Percentiles rank a stretch among this genome's conserved stretches.
These are phyloP conservation scores for Lachancea dasiensis DNA, from an alignment of 805 yeast species.

Conservation along the genomic window DNA sequence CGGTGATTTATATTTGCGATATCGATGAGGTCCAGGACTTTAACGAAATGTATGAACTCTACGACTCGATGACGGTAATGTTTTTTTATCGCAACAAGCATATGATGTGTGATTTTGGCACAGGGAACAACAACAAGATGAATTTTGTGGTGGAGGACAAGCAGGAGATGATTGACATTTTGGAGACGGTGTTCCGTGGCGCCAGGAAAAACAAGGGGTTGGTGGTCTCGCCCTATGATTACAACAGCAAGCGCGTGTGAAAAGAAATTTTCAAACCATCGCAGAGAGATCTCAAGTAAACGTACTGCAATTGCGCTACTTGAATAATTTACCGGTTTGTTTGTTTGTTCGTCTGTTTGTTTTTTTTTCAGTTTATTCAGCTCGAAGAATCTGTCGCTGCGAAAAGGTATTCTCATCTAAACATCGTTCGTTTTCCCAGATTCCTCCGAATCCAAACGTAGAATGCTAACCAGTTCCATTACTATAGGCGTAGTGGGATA, in stretches of 20 bases:
- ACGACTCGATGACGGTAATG: slow-evolving; percentile 90
- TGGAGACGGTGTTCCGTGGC: slow-evolving; percentile 86
- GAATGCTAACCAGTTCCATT: no score
- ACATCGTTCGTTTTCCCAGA: no score
- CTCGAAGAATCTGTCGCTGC: no score
- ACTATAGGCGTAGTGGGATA: no score
- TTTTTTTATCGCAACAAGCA: slow-evolving; percentile 89
- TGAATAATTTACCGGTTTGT: no score
- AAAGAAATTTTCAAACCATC: background rate
- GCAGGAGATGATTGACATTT: slow-evolving; percentile 85
- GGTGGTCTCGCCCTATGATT: slow-evolving; percentile 76
- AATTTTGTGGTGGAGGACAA: slow-evolving; percentile 72
- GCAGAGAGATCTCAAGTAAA: no score
- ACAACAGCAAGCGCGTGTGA: slow-evolving; percentile 36
- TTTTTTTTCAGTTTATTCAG: no score
- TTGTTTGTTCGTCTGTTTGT: no score
- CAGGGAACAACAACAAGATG: slow-evolving; percentile 93
- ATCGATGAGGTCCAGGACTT: slow-evolving; percentile 87
- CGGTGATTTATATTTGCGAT: slow-evolving; percentile 82
- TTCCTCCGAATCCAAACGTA: no score
- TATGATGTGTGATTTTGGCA: slow-evolving; percentile 98
- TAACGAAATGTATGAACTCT: slow-evolving; percentile 46
- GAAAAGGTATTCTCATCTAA: no score
- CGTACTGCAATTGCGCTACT: no score
- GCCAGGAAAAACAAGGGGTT: slow-evolving; percentile 90